phyloP scores from a whole-genome alignment of 352 stramenopile species.

The Globisporangium middletonii region DNA sequence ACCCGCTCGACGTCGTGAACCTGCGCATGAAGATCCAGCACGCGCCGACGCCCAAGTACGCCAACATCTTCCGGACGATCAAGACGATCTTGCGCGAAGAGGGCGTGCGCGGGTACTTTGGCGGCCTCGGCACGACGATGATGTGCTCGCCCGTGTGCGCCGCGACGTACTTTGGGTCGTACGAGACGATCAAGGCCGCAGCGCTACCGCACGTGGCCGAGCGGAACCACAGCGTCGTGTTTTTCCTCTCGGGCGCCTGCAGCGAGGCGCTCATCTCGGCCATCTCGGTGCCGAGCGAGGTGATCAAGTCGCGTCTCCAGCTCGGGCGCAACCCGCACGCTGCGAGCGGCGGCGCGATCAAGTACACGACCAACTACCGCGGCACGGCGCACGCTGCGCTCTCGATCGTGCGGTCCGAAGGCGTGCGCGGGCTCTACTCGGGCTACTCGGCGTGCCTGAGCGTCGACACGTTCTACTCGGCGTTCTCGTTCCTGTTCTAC shows the following conservation, averaged over 20 bases:
- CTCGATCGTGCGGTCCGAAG: slow-evolving; percentile 63
- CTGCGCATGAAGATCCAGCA: slow-evolving; percentile 80
- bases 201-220: slow-evolving; percentile 35
- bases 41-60: slow-evolving; percentile 45
- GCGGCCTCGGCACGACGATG: slow-evolving; percentile 65
- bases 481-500: slow-evolving; percentile 83
- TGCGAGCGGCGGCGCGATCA: slow-evolving; percentile 58
- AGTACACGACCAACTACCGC: slow-evolving; percentile 70
- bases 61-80: slow-evolving; percentile 47
- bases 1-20: slow-evolving; percentile 80
- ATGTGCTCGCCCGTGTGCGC: slow-evolving; percentile 66
- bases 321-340: slow-evolving; percentile 65
- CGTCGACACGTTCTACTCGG: slow-evolving; percentile 76
- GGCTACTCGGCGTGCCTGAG: slow-evolving; percentile 75
- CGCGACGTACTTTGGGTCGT: slow-evolving; percentile 71
- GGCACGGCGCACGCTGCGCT: slow-evolving; percentile 48
- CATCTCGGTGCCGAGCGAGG: slow-evolving; percentile 68
- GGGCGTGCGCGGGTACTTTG: slow-evolving; percentile 66
- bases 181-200: slow-evolving; percentile 67
- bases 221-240: slow-evolving; percentile 47
- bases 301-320: slow-evolving; percentile 78
- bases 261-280: slow-evolving; percentile 68
- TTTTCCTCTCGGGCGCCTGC: slow-evolving; percentile 58
- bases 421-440: slow-evolving; percentile 55
- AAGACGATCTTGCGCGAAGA: slow-evolving; percentile 69